phyloP scores from a whole-genome alignment of 2,329 filamentous ascomycete genomes.

The Cercospora sp. region DNA sequence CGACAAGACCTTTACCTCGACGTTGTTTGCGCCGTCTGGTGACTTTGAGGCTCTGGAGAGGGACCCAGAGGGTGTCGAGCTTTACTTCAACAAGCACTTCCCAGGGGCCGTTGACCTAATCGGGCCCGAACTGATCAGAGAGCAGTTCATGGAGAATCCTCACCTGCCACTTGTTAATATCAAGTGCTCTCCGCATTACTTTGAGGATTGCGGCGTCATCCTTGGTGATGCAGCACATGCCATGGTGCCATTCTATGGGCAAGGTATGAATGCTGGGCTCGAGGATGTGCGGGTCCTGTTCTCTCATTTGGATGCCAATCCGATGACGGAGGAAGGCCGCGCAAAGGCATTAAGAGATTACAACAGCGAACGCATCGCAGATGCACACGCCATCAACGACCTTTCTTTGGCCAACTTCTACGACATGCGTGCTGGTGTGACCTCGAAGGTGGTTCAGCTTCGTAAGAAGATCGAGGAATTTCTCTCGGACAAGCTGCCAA shows the following conservation, averaged over 20 bases:
- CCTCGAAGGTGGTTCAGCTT: conserved; percentile 72
- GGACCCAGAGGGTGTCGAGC: conserved; percentile 59
- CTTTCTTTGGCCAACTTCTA: conserved; percentile 87
- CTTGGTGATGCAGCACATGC: conserved; percentile 94
- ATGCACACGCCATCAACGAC: conserved; percentile 89
- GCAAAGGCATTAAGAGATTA: conserved; percentile 68
- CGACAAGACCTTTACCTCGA: conserved; percentile 93
- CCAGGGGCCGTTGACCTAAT: conserved; percentile 77
- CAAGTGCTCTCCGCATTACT: conserved; percentile 89
- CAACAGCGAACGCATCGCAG: conserved; percentile 69
- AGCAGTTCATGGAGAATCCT: conserved; percentile 78
- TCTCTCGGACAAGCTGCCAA: conserved; percentile 72
- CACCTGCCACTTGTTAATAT: conserved; percentile 92
- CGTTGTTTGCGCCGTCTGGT: conserved; percentile 77
- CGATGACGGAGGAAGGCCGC: conserved; percentile 43
- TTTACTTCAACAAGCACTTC: conserved; percentile 81
- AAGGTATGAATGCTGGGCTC: conserved; percentile 95
- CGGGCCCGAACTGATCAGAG: conserved; percentile 63
- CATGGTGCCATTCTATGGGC: conserved; percentile 98
- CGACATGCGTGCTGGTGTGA: conserved; percentile 88
- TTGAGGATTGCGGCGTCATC: conserved; percentile 73
- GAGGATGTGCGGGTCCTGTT: conserved; percentile 93
- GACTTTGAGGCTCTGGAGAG: conserved; percentile 69
- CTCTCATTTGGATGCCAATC: conserved; percentile 71
- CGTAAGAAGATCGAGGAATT: conserved; percentile 86